These are phyloP conservation scores for Boletus semigastroideus DNA, from an alignment of 1,284 basidiomycete genomes.

Conservation along the genomic window DNA sequence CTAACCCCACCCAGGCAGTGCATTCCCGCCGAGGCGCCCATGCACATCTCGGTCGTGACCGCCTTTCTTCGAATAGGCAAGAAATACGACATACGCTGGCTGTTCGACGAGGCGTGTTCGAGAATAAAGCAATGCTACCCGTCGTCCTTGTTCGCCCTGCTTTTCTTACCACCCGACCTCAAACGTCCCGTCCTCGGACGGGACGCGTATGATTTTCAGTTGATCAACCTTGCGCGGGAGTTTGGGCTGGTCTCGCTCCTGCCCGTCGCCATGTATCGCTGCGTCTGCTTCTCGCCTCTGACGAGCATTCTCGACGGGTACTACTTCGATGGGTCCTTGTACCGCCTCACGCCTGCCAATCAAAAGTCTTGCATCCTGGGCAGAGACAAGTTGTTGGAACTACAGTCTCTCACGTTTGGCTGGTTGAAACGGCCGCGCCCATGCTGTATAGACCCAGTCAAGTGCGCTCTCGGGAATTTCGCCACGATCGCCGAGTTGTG, in stretches of 20 bases:
- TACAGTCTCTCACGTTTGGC: slow-evolving; percentile 20
- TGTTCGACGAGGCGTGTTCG: slow-evolving; percentile 26
- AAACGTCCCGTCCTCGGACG: slow-evolving; percentile 20
- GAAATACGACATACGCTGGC: slow-evolving; percentile 28
- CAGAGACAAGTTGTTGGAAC: slow-evolving; percentile 24
- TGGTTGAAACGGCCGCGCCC: slow-evolving; percentile 18
- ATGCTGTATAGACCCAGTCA: slow-evolving; percentile 21
- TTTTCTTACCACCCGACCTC: slow-evolving; percentile 24
- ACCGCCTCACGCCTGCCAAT: slow-evolving; percentile 22
- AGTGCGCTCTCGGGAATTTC: slow-evolving; percentile 22
- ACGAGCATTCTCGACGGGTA: slow-evolving; percentile 26
- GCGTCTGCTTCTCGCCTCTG: slow-evolving; percentile 19
- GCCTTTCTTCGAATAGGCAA: slow-evolving; percentile 28
- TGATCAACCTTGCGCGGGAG: slow-evolving; percentile 28
- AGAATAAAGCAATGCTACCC: slow-evolving; percentile 26
- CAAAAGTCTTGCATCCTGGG: slow-evolving; percentile 30
- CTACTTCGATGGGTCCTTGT: slow-evolving; percentile 15
- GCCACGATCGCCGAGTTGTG: slow-evolving; percentile 23
- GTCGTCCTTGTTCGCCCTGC: slow-evolving; percentile 27
- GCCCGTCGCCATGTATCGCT: slow-evolving; percentile 29
- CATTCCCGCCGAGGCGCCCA: slow-evolving; percentile 17
- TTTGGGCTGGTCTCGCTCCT: slow-evolving; percentile 25
- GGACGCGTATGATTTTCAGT: slow-evolving; percentile 27
- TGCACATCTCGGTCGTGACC: slow-evolving; percentile 22
- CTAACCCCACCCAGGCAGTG: slow-evolving; percentile 22